Percentiles rank a stretch among this genome's conserved stretches.
Evolutionary conservation across 2,329 filamentous ascomycete species (phyloP).

Genomic region (Pseudopyrenochaeta lycopersici): DNA sequence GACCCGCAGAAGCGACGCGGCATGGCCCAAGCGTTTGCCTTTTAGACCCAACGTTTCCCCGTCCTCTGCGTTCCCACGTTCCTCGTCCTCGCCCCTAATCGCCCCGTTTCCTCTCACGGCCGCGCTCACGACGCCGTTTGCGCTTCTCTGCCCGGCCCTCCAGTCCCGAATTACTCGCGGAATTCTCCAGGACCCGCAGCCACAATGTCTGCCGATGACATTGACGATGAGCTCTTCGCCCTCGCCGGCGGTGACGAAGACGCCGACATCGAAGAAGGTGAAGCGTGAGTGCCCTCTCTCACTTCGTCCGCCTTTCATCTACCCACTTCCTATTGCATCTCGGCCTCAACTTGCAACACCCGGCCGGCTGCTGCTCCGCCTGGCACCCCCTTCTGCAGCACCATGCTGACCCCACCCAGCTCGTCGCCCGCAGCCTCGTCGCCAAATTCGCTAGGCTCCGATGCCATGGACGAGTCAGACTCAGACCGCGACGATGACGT

Average conservation of each 20-base stretch:
- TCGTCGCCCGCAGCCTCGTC: conserved; percentile 72
- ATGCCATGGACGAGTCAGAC: conserved; percentile 85
- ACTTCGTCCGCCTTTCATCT: conserved; percentile 11
- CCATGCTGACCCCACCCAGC: conserved; percentile 57
- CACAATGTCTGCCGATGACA: conserved; percentile 75
- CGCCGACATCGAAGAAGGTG: conserved; percentile 76
- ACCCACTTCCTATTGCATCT: conserved; percentile 3
- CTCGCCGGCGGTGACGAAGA: conserved; percentile 78
- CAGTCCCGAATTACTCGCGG: conserved; percentile 4
- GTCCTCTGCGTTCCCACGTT: conserved; percentile 25
- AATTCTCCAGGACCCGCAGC: conserved; percentile 1
- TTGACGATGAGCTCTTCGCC: conserved; percentile 93
- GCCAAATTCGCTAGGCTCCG: conserved; percentile 78
- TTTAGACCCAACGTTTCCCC: conserved; percentile 27
- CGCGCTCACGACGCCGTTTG: conserved; percentile 12
- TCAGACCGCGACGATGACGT: conserved; percentile 54
- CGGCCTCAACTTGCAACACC: conserved; percentile 12
- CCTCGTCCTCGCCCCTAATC: conserved; percentile 25
- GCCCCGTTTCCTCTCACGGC: conserved; percentile 17
- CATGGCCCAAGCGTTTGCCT: conserved; percentile 23
- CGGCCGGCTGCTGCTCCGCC: conserved; percentile 18
- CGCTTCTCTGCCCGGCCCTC: conserved; percentile 5
- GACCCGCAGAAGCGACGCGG: conserved; percentile 30
- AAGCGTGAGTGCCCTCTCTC: conserved; percentile 71
- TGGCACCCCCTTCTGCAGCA: conserved; percentile 17